Evolutionary conservation across 108 stramenopile species (phyloP), one percentile per base, ranked within the genome.

Genomic region (Mayamaea pseudoterrestris): DNA sequence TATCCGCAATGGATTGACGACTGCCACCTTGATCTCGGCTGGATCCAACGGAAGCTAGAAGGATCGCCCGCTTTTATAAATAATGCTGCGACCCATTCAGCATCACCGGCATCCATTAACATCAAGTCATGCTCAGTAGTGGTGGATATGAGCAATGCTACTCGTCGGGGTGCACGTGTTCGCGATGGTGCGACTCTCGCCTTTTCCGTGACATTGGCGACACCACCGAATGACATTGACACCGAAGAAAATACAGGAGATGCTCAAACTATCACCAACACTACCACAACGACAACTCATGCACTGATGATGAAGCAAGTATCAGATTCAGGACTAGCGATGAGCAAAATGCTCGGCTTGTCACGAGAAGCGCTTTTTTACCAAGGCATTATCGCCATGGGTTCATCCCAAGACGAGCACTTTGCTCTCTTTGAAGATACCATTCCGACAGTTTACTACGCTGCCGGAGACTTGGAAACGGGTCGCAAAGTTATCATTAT

Each of bases 321-420:
- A 0, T 35, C 58, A 30, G 25, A 44, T 14, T 13, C 35, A n/a
- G 60, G 64, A 29, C 44, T 35, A 34, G 24, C 44, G 13, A 41
- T 60, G 34, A 57, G 54, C n/a, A 34, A 58, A 44, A 30, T 54
- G 41, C 23, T 76, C 18, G 76, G 70, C 1, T 55, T 77, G 55
- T 64, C 68, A 4, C 66, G 76, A 20, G 76, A 77, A 57, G 76
- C 64, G 6, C 22, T 55, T 9, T 77, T 77, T 59, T 77, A 69
- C 50, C 43, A 35, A 18, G 23, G 21, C n/a, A 13, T 45, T 52
- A 45, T 47, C 37, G 29, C 26, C 32, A 58, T 41, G 37, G n/a
- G 48, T 27, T 58, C 21, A 11, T 14, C n/a, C 37, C 13, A n/a
- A 2, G 40, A 55, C 8, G 21, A 20, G 1, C 17, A 35, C 31